Evolutionary conservation across 495 filamentous ascomycete genomes (phyloP).

Genomic region (Trichoderma gamsii): DNA sequence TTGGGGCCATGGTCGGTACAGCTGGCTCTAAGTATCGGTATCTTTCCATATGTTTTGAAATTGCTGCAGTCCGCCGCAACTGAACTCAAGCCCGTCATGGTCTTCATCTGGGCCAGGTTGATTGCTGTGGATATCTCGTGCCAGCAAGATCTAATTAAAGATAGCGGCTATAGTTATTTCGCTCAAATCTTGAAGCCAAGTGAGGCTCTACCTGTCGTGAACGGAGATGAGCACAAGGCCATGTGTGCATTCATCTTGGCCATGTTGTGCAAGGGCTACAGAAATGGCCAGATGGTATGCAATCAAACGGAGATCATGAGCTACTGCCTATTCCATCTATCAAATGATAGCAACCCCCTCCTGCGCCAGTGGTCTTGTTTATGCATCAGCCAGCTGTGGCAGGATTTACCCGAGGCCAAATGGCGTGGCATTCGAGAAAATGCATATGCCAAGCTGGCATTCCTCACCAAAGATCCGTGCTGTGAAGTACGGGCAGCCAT

Average conservation of each 20-base stretch:
- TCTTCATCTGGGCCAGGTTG: constrained; percentile 98
- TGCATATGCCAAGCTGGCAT: constrained; percentile 71
- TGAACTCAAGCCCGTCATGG: constrained; percentile 96
- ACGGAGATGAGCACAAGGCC: constrained; percentile 87
- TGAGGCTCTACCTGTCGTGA: constrained; percentile 73
- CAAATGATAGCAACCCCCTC: constrained; percentile 76
- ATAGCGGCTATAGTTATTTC: constrained; percentile 96
- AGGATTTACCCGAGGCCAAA: constrained; percentile 82
- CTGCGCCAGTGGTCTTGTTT: constrained; percentile 95
- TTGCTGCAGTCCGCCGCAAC: constrained; percentile 89
- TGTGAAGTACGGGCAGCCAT: constrained; percentile 94
- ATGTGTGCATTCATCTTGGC: constrained; percentile 99
- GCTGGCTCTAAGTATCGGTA: constrained; percentile 91
- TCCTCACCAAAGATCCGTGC: constrained; percentile 76
- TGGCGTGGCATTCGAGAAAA: constrained; percentile 83
- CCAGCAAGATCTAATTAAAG: constrained; percentile 87
- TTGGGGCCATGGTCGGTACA: constrained; percentile 97
- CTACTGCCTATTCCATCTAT: constrained; percentile 73
- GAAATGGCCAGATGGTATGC: constrained; percentile 84
- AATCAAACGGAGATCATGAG: constrained; percentile 78
- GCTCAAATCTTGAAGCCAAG: constrained; percentile 79
- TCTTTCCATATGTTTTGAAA: constrained; percentile 97
- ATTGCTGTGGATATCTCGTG: constrained; percentile 91
- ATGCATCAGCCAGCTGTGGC: constrained; percentile 93
- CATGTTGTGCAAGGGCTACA: constrained; percentile 91